Percentiles rank a stretch among this genome's conserved stretches.
These are phyloP conservation scores for Microbotryomycetes sp. DNA, from an alignment of 1,284 basidiomycete genomes.

Conservation along the genomic window DNA sequence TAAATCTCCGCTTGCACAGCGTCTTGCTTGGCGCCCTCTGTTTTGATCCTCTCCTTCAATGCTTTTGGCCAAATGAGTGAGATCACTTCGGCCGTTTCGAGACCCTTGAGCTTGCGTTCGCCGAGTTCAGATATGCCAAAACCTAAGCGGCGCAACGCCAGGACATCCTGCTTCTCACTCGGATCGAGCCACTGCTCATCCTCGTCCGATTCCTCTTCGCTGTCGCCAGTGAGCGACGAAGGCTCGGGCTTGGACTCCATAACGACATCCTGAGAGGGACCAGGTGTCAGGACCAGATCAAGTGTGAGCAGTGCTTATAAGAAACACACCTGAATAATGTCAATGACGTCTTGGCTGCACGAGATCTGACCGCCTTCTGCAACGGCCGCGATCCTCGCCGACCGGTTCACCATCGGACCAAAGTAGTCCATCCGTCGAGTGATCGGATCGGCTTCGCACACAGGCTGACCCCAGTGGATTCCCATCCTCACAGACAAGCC, in stretches of 20 bases:
- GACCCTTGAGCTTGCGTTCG: slow-evolving; percentile 84
- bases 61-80: slow-evolving; percentile 75
- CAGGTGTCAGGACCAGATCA: not conserved
- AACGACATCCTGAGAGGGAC: slow-evolving; percentile 35
- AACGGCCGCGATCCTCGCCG: slow-evolving; percentile 73
- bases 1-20: slow-evolving; percentile 47
- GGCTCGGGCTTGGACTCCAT: slow-evolving; percentile 36
- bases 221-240: slow-evolving; percentile 29
- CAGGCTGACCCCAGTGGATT: slow-evolving; percentile 84
- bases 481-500: slow-evolving; percentile 97
- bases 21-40: slow-evolving; percentile 47
- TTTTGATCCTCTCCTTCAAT: slow-evolving; percentile 55
- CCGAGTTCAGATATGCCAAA: slow-evolving; percentile 71
- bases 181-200: slow-evolving; percentile 35
- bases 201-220: slow-evolving; percentile 46
- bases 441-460: slow-evolving; percentile 89
- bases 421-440: slow-evolving; percentile 98
- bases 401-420: slow-evolving; percentile 86
- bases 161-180: slow-evolving; percentile 36
- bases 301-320: not conserved
- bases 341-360: slow-evolving; percentile 81
- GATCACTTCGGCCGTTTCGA: slow-evolving; percentile 65
- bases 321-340: slow-evolving; percentile 58
- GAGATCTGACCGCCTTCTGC: slow-evolving; percentile 93
- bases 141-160: slow-evolving; percentile 63